Base-by-base conservation (phyloP, 2,329 filamentous ascomycete genomes). In the Cladophialophora exuberans region DNA sequence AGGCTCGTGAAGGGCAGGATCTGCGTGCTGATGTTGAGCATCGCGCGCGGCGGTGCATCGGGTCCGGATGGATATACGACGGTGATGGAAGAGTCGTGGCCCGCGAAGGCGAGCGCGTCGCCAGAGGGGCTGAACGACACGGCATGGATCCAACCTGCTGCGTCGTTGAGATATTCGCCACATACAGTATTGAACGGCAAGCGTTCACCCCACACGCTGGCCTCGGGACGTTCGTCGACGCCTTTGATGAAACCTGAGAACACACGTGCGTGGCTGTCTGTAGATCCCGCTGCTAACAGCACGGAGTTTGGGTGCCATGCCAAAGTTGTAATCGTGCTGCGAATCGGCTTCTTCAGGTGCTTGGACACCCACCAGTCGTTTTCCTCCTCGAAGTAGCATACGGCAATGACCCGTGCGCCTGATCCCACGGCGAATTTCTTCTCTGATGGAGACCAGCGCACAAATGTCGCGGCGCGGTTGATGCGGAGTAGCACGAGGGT, bases 321-420 rank as follows among this genome's bases (percentile, higher is more conserved):
- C 39, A 99, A 85, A 13, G 89, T 91, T 52, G 94, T 97, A 67
- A 99, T 93, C 54, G 94, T 99, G 72, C 91, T 96, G 64, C 93
- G 89, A 67, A 99, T 96, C 17, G 94, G 94, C 83, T 97, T 99
- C 84, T 97, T 97, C 69, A 99, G 77, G 76, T 99, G 94, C 81
- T 99, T 99, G 31, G 92, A 97, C 36, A 99, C 93, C 94, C 94
- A 99, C 94, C 94, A 99, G 79, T 99, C 92, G 75, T 99, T 97
- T 75, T 99, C 94, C 72, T 96, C 90, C 70, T 99, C 94, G 66
- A 99, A 99, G 79, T 97, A 97, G 81, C 94, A 99, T 65, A 97
- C 83, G 35, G 94, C 91, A 67, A 99, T 96, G 62, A 96, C 88
- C 61, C 94, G 87, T 65, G 96, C 94, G 59, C 94, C 94, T 23